Percentiles rank a stretch among this genome's conserved stretches.
Conservation (phyloP, 345 rosid species). For the Carallia brachiata region DNA sequence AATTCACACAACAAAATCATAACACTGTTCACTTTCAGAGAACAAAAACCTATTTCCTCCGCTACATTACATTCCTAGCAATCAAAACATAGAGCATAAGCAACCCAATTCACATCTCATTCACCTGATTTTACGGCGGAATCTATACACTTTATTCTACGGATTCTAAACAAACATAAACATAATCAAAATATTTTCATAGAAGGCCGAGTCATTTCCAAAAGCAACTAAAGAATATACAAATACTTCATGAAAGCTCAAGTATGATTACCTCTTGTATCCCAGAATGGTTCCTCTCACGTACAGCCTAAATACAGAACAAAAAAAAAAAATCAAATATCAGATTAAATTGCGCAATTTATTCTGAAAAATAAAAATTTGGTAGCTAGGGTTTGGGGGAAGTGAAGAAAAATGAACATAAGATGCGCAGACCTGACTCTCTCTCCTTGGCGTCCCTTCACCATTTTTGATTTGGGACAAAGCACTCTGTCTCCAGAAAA, state of each 20-base stretch:
- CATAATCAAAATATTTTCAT: too few relatives aligned
- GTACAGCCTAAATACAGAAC: slow-evolving; percentile 51
- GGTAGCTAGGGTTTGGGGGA: background rate
- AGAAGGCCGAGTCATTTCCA: background rate
- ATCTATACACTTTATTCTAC: too few relatives aligned
- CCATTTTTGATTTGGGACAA: slow-evolving; percentile 42
- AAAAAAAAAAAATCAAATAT: background rate
- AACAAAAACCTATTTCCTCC: too few relatives aligned
- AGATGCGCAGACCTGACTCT: slow-evolving; percentile 60
- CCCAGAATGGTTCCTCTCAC: slow-evolving; percentile 85
- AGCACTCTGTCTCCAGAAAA: background rate
- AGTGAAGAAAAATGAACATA: background rate
- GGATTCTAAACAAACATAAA: too few relatives aligned
- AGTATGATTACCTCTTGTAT: slow-evolving; percentile 59
- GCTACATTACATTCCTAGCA: too few relatives aligned
- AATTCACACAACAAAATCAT: background rate
- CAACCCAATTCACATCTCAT: too few relatives aligned
- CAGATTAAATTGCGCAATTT: background rate
- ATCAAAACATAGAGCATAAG: too few relatives aligned
- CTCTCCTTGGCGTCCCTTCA: slow-evolving; percentile 93
- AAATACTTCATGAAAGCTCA: background rate
- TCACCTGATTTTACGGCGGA: too few relatives aligned
- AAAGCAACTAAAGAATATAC: background rate
- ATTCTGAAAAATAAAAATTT: background rate
- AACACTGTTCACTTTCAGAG: background rate